phyloP scores from a whole-genome alignment of 495 filamentous ascomycete genomes.

The Cenococcum geophilum region DNA sequence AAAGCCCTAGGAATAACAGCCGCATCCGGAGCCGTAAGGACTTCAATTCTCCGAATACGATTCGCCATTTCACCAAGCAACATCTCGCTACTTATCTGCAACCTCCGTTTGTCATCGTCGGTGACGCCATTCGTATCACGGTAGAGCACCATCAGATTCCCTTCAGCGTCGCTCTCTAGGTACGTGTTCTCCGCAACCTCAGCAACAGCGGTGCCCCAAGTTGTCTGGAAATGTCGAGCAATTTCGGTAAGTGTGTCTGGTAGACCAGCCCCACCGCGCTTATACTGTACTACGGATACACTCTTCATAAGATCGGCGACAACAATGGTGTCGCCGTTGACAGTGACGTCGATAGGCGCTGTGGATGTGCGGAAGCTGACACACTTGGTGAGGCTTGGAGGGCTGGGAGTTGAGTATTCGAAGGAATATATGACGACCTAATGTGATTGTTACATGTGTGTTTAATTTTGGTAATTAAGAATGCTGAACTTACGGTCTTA shows the following conservation, averaged over 20 bases:
- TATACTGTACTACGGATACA: constrained; percentile 66
- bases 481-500: constrained; percentile 60
- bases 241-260: constrained; percentile 58
- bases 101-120: constrained; percentile 60
- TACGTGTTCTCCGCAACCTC: constrained; percentile 66
- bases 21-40: constrained; percentile 53
- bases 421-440: constrained; percentile 43
- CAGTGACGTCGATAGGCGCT: constrained; percentile 74
- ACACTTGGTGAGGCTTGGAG: constrained; percentile 51
- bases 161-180: constrained; percentile 76
- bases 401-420: constrained; percentile 32
- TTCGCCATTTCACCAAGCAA: constrained; percentile 90
- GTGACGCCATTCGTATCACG: constrained; percentile 67
- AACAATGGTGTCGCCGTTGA: constrained; percentile 62
- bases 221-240: constrained; percentile 70
- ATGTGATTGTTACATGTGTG: neutral
- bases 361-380: constrained; percentile 76
- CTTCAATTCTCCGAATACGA: constrained; percentile 58
- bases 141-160: constrained; percentile 75
- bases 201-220: constrained; percentile 74
- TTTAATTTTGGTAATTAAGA: neutral
- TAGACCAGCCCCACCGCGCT: constrained; percentile 40
- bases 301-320: constrained; percentile 95
- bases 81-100: constrained; percentile 73
- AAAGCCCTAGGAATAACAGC: constrained; percentile 78